Percentiles rank a stretch among this genome's conserved stretches.
phyloP scores from a whole-genome alignment of 1,284 basidiomycete species.

The Trametes pubescens region DNA sequence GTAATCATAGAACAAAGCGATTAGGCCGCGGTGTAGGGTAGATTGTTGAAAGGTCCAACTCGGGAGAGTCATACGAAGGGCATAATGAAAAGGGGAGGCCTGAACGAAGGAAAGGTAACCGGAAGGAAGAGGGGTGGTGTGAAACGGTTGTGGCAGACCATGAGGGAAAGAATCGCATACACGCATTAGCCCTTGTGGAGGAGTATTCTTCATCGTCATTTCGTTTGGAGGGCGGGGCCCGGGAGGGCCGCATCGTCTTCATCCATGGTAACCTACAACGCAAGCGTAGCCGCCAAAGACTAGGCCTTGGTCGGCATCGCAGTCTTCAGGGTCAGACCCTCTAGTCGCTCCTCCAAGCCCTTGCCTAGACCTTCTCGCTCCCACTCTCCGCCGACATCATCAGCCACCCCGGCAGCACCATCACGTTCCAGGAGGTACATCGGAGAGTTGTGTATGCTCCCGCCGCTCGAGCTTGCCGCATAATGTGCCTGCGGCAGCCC shows the following conservation, averaged over 20 bases:
- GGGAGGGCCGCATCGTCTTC: not conserved
- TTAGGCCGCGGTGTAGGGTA: conserved; percentile 23
- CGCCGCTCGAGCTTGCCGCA: conserved; percentile 39
- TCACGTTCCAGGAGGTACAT: conserved; percentile 37
- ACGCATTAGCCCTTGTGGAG: conserved; percentile 17
- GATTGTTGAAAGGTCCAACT: conserved; percentile 26
- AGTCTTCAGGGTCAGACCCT: conserved; percentile 58
- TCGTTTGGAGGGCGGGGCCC: not conserved
- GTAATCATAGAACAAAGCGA: conserved; percentile 21
- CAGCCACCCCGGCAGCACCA: conserved; percentile 43
- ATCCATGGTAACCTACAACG: conserved; percentile 8
- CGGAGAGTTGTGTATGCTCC: conserved; percentile 38
- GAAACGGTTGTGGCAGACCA: conserved; percentile 7
- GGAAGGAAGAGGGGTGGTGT: not conserved
- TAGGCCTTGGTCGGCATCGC: conserved; percentile 38
- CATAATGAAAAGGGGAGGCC: conserved; percentile 1
- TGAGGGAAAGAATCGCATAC: conserved; percentile 13
- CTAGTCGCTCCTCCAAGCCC: conserved; percentile 83
- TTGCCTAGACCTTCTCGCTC: conserved; percentile 81
- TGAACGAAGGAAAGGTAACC: not conserved
- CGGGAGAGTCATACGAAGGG: conserved; percentile 10
- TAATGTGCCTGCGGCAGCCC: conserved; percentile 48
- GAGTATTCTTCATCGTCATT: conserved; percentile 18
- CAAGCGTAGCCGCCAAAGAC: not conserved
- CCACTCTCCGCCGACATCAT: conserved; percentile 82